Conservation (phyloP, 1,139 yeast genomes). For the Yamadazyma trypodendri region DNA sequence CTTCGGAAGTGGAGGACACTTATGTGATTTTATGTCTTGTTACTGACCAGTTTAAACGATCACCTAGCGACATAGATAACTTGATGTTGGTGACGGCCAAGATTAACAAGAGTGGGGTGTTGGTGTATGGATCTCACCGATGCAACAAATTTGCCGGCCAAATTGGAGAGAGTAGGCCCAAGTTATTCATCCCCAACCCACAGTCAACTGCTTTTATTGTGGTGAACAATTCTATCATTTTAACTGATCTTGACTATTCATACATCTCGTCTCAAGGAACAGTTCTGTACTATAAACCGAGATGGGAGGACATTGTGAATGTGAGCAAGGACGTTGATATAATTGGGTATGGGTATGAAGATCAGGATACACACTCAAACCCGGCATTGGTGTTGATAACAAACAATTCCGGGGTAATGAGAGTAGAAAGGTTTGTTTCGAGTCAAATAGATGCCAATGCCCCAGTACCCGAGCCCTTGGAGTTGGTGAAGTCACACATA, state of each 20-base stretch:
- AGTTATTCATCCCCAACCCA: conserved; percentile 59
- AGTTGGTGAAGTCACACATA: conserved; percentile 63
- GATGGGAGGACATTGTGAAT: conserved; percentile 78
- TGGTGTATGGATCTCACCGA: conserved; percentile 61
- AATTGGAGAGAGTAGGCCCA: conserved; percentile 39
- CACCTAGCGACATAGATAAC: conserved; percentile 15
- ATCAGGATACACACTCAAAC: conserved; percentile 24
- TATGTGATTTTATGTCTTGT: conserved; percentile 49
- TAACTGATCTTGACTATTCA: conserved; percentile 57
- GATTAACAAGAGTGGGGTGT: conserved; percentile 51
- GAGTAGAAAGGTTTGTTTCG: conserved; percentile 50
- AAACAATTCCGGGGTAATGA: conserved; percentile 59
- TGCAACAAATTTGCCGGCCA: conserved; percentile 34
- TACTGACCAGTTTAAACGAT: conserved; percentile 21
- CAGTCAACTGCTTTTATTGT: conserved; percentile 63
- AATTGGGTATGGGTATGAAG: conserved; percentile 61
- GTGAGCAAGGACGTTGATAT: conserved; percentile 54
- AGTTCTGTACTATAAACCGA: conserved; percentile 48
- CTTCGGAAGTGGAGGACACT: conserved; percentile 25
- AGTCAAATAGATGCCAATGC: not conserved
- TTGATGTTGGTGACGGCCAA: conserved; percentile 56
- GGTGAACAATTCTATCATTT: conserved; percentile 58
- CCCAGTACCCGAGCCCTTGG: conserved; percentile 22
- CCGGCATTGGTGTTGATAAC: conserved; percentile 54
- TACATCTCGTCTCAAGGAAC: conserved; percentile 28